Conservation (phyloP, 768 basidiomycete species). For the Mycena albidolilacea region DNA sequence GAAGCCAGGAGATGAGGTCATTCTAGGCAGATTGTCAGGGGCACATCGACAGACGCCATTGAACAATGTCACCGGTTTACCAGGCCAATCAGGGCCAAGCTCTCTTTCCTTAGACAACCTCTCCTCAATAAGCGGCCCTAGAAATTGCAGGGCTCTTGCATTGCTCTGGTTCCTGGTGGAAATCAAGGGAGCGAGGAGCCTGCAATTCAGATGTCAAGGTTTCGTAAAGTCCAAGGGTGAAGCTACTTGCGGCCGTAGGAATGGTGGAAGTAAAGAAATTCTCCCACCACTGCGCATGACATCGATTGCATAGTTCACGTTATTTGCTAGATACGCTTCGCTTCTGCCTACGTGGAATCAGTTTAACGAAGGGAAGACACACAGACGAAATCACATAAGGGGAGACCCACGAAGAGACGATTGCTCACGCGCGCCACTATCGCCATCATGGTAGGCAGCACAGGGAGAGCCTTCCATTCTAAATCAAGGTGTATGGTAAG, state of each 20-base stretch:
- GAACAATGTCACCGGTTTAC: constrained; percentile 22
- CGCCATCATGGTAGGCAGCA: too few relatives aligned
- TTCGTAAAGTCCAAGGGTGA: neutral
- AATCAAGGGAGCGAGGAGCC: constrained; percentile 22
- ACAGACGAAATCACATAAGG: constrained; percentile 43
- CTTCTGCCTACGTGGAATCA: neutral
- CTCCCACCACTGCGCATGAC: neutral
- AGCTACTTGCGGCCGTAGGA: constrained; percentile 24
- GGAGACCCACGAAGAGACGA: constrained; percentile 46
- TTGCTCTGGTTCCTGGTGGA: constrained; percentile 10
- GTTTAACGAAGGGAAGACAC: neutral
- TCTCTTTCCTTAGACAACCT: too few relatives aligned
- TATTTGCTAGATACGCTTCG: constrained; percentile 29
- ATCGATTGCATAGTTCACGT: constrained; percentile 25
- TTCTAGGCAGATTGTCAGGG: constrained; percentile 30
- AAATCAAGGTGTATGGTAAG: neutral
- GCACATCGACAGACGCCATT: too few relatives aligned
- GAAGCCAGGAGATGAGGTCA: constrained; percentile 51
- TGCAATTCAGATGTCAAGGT: neutral
- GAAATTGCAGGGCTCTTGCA: neutral
- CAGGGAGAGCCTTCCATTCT: constrained; percentile 39
- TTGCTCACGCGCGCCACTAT: neutral
- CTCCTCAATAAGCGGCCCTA: too few relatives aligned
- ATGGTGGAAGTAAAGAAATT: constrained; percentile 11
- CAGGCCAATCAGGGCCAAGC: neutral